Percentiles rank a stretch among this genome's conserved stretches.
Evolutionary conservation across 2,329 filamentous ascomycete species (phyloP).

Genomic region (Verticillium dahliae): DNA sequence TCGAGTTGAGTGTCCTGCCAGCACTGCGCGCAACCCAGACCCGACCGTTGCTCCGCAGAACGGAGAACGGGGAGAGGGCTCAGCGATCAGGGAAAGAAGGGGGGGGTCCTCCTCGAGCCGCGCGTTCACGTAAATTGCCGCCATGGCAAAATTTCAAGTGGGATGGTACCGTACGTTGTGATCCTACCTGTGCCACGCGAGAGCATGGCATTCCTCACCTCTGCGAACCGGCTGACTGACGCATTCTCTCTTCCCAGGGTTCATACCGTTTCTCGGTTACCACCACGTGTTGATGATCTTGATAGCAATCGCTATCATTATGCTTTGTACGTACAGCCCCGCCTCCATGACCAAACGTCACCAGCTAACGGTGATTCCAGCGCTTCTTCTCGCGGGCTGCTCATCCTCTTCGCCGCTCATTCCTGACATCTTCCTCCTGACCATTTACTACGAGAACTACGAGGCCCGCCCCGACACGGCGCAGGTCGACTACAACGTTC

Average conservation of each 20-base stretch:
- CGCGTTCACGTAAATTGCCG: slow-evolving; percentile 3
- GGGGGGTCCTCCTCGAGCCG: slow-evolving; percentile 7
- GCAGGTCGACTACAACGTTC: slow-evolving; percentile 85
- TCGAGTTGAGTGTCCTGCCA: neutral
- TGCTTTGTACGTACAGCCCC: slow-evolving; percentile 68
- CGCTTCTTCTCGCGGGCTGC: slow-evolving; percentile 87
- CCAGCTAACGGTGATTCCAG: slow-evolving; percentile 35
- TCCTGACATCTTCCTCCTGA: slow-evolving; percentile 93
- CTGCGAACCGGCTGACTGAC: slow-evolving; percentile 1
- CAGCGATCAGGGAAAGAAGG: neutral
- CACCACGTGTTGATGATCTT: slow-evolving; percentile 95
- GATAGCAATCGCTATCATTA: slow-evolving; percentile 86
- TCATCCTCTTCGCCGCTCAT: slow-evolving; percentile 94
- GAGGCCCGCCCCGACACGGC: slow-evolving; percentile 74
- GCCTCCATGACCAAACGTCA: neutral
- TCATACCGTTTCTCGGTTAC: slow-evolving; percentile 64
- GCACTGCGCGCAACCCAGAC: slow-evolving; percentile 1
- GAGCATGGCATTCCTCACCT: neutral
- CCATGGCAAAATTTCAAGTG: slow-evolving; percentile 32
- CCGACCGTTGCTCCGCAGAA: slow-evolving; percentile 13
- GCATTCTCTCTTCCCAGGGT: slow-evolving; percentile 33
- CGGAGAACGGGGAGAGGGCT: slow-evolving; percentile 13
- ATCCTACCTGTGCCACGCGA: neutral
- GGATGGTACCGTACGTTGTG: slow-evolving; percentile 42
- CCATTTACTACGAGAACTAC: slow-evolving; percentile 92